Base-by-base conservation (phyloP, 2,329 filamentous ascomycete species). In the Keithomyces neogunnii region DNA sequence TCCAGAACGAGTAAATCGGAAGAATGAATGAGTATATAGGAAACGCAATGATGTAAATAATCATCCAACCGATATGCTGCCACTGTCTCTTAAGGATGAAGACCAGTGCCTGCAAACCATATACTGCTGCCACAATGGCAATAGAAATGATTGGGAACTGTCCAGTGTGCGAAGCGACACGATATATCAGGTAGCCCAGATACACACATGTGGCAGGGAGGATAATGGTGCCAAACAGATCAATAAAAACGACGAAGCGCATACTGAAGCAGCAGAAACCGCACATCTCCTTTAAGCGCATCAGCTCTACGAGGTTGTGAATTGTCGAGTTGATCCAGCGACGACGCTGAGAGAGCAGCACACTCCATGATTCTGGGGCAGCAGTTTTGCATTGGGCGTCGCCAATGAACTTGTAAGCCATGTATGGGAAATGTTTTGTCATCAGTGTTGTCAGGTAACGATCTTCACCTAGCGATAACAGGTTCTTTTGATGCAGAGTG, bases 271-370 rank as follows among this genome's bases (percentile, higher is more conserved):
- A 96, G 73, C 93, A 99, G 82, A 99, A 99, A 59, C 93, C 93
- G 65, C 93, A 99, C 69, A 99, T 85, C 63, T 99, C 90, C 67
- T 91, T 86, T 45, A 99, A 78, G 62, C 86, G 86, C 66, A 96
- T 85, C 63, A 99, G 75, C 68, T 99, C 93, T 30, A 86, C 87
- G 64, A 99, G 70, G 67, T 99, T 99, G 77, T 99, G 93, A 55
- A 99, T 86, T 8, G 93, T 99, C 1, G 93, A 97, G 73, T 99
- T 99, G 69, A 99, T 99, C 93, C 93, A 99, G 67, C 93, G 87
- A 75, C 93, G 90, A 77, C 93, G 85, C 68, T 99, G 93, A n/a
- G 93, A 99, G 33, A 99, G 77, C 60, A 99, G 73, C 61, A 99
- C 89, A 63, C 85, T 88, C 89, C 91, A 99, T 29, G 86, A 88